Evolutionary conservation across 179 eudicot species (phyloP).

Genomic region (Gypsophila paniculata): DNA sequence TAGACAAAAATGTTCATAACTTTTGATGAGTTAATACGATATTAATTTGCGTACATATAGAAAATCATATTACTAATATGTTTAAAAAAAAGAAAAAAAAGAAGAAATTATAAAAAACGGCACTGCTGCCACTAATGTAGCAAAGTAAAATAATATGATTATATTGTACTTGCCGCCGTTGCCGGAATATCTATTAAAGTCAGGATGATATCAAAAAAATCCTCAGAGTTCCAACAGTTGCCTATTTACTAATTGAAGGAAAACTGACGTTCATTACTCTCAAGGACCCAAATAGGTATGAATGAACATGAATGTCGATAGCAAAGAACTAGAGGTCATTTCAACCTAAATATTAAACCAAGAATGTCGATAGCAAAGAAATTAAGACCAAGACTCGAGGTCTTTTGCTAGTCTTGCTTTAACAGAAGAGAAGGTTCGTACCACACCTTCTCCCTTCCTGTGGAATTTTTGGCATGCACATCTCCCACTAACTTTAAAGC

Average conservation of each 20-base stretch:
- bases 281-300: not conserved
- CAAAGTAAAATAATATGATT: not conserved
- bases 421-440: not conserved
- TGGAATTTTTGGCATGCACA: conserved; percentile 84
- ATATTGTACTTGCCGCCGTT: not conserved
- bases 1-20: not conserved
- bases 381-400: not conserved
- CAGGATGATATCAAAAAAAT: not conserved
- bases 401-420: not conserved
- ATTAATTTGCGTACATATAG: not conserved
- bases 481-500: conserved; percentile 93
- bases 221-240: not conserved
- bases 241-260: not conserved
- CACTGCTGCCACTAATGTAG: not conserved
- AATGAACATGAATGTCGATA: not conserved
- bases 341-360: not conserved
- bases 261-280: not conserved
- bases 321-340: not conserved
- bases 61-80: not conserved
- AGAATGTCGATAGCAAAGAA: not conserved
- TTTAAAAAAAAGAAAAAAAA: not conserved
- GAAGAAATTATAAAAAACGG: too few relatives aligned
- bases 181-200: not conserved
- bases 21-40: not conserved
- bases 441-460: conserved; percentile 88